Conservation (phyloP, 108 stramenopile species). For the Bacterosira constricta region DNA sequence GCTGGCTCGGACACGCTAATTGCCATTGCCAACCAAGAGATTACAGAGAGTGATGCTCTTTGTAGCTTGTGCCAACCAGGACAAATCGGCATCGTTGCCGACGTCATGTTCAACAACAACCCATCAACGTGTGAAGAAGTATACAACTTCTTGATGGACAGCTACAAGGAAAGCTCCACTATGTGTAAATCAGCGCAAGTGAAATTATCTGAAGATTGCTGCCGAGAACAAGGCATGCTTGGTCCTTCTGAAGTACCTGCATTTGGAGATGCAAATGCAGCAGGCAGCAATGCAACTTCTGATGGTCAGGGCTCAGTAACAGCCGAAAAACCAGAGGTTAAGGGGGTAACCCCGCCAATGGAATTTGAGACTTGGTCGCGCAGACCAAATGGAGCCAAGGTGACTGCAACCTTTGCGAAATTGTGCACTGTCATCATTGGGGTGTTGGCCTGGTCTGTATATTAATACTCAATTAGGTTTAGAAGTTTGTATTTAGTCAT, state of each 20-base stretch:
- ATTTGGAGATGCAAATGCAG: background rate
- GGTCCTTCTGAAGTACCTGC: conserved; percentile 2
- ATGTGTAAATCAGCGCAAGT: conserved; percentile 34
- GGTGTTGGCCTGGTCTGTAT: background rate
- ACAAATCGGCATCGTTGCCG: conserved; percentile 30
- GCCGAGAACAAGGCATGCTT: conserved; percentile 23
- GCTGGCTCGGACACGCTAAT: conserved; percentile 46
- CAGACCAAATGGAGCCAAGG: background rate
- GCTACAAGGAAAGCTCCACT: conserved; percentile 28
- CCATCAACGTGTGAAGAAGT: conserved; percentile 37
- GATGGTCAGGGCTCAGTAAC: conserved; percentile 1
- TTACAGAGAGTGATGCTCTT: conserved; percentile 5
- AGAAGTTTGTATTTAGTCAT: background rate
- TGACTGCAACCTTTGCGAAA: background rate
- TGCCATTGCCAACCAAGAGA: conserved; percentile 18
- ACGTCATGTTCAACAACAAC: conserved; percentile 41
- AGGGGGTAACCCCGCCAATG: background rate
- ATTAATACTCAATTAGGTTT: background rate
- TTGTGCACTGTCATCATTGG: background rate
- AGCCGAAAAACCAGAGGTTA: background rate
- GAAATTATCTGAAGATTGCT: conserved; percentile 15
- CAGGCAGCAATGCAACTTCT: background rate
- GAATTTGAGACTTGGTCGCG: conserved; percentile 9
- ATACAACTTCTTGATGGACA: conserved; percentile 25
- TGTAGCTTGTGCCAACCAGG: conserved; percentile 42